Evolutionary conservation across 2,329 filamentous ascomycete species (phyloP), one percentile per base, ranked within the genome.

Genomic region (Sporothrix inflata): DNA sequence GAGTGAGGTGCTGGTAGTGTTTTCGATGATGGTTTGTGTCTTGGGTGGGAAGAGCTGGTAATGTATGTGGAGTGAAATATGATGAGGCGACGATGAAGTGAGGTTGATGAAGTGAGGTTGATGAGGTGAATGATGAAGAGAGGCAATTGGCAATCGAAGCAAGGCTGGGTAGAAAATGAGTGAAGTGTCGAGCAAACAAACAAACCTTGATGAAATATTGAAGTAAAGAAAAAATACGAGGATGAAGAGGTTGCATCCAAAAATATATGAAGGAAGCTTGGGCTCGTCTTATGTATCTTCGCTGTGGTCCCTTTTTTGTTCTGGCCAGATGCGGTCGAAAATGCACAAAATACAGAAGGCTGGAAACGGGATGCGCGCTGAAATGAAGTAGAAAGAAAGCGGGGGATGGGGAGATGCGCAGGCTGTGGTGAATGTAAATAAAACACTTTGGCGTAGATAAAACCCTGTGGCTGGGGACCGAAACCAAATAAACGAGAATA

Each of bases 401-500:
- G 30, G 30, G 19, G 30, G 34, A 40, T n/a, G 55, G 27, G n/a
- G 14, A 21, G n/a, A 40, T 16, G 8, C 42, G 45, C 47, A 24
- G 9, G 47, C 30, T 34, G 47, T 68, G 45, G 65, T 49, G 67
- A 69, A 57, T 45, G 68, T 60, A 60, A 70, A 70, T 70, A 70
- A 61, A 70, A 19, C 67, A 40, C 3, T 42, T 45, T 72, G 42
- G 63, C 42, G 42, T 12, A 42, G 53, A 71, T 24, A 60, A 70
- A 70, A 57, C 21, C 11, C 24, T 24, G 68, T 60, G 71, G 71
- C 61, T 73, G 71, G 71, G 51, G 57, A 42, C 19, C 5, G 30
- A 27, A 21, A 24, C 51, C 11, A 63, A 45, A 45, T 45, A 45
- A 45, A 42, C 38, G 38, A 8, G 16, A 45, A 45, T 45, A 45